A percentile compares a stretch with the other conserved stretches of the same genome.
These are phyloP conservation scores for Claviceps maximensis DNA, from an alignment of 2,329 filamentous ascomycete genomes.

Conservation along the genomic window DNA sequence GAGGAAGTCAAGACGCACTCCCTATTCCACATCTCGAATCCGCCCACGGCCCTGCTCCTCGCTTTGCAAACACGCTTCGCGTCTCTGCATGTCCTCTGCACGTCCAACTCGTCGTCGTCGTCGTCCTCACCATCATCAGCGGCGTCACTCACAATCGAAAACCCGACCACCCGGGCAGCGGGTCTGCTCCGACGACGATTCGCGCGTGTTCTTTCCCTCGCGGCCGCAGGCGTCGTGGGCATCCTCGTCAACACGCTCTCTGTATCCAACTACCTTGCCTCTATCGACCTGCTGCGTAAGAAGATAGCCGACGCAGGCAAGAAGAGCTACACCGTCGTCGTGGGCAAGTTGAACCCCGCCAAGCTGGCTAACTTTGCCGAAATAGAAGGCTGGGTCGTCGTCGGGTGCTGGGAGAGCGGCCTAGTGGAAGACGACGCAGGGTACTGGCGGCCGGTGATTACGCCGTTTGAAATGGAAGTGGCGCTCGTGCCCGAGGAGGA, in stretches of 20 bases:
- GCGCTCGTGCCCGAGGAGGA: constrained; percentile 62
- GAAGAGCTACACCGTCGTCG: constrained; percentile 92
- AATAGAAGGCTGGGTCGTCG: constrained; percentile 90
- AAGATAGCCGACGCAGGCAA: constrained; percentile 72
- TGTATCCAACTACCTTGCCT: constrained; percentile 77
- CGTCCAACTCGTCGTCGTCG: too few relatives aligned
- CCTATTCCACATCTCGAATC: constrained; percentile 74
- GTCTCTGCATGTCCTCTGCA: constrained; percentile 66
- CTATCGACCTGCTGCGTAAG: constrained; percentile 58
- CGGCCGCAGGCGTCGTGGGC: constrained; percentile 73
- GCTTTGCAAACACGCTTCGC: constrained; percentile 74
- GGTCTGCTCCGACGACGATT: constrained; percentile 69
- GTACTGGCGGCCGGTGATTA: constrained; percentile 81
- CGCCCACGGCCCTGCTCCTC: constrained; percentile 70
- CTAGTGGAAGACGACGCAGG: constrained; percentile 70
- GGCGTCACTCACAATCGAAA: constrained; percentile 35
- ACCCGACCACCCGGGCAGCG: constrained; percentile 31
- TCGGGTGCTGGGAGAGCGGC: constrained; percentile 96
- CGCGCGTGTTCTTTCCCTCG: constrained; percentile 67
- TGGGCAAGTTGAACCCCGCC: constrained; percentile 88
- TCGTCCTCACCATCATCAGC: too few relatives aligned
- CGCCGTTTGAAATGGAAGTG: constrained; percentile 82
- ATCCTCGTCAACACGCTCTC: constrained; percentile 94
- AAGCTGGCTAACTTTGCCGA: constrained; percentile 96
- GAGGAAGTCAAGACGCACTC: constrained; percentile 51